phyloP scores from a whole-genome alignment of 2,329 filamentous ascomycete species.

The Arachnomyces sp. region DNA sequence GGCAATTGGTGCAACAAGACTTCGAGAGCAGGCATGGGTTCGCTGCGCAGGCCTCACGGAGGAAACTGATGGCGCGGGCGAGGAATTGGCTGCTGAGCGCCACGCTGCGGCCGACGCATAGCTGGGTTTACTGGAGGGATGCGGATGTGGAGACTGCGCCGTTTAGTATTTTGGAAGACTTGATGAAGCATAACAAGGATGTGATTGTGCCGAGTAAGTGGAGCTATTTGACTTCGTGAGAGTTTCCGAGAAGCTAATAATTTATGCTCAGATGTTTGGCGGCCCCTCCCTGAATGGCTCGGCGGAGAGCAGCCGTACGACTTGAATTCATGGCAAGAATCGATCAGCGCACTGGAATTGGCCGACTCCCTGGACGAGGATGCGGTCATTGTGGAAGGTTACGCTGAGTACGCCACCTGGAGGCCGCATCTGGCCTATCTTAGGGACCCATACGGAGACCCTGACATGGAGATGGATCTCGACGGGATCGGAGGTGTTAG shows the following conservation, averaged over 20 bases:
- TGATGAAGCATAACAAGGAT: conserved; percentile 99
- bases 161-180: conserved; percentile 89
- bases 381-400: conserved; percentile 96
- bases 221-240: background rate
- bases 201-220: conserved; percentile 93
- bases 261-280: conserved; percentile 70
- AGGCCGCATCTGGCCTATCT: conserved; percentile 93
- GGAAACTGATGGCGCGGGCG: conserved; percentile 96
- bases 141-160: conserved; percentile 97
- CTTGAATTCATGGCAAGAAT: conserved; percentile 98
- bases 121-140: conserved; percentile 99
- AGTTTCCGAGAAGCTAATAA: conserved; percentile 18
- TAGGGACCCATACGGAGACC: conserved; percentile 91
- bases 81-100: conserved; percentile 95
- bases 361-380: conserved; percentile 95
- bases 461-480: conserved; percentile 99
- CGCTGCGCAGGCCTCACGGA: conserved; percentile 82
- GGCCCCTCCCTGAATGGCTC: conserved; percentile 96
- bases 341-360: conserved; percentile 85
- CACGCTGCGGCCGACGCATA: conserved; percentile 86
- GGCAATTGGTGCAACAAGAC: conserved; percentile 94
- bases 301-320: conserved; percentile 98
- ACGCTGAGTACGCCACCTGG: conserved; percentile 98
- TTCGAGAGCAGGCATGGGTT: conserved; percentile 97
- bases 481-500: conserved; percentile 96